phyloP scores from a whole-genome alignment of 2,329 filamentous ascomycete species.

The Acephala macrosclerotiorum region DNA sequence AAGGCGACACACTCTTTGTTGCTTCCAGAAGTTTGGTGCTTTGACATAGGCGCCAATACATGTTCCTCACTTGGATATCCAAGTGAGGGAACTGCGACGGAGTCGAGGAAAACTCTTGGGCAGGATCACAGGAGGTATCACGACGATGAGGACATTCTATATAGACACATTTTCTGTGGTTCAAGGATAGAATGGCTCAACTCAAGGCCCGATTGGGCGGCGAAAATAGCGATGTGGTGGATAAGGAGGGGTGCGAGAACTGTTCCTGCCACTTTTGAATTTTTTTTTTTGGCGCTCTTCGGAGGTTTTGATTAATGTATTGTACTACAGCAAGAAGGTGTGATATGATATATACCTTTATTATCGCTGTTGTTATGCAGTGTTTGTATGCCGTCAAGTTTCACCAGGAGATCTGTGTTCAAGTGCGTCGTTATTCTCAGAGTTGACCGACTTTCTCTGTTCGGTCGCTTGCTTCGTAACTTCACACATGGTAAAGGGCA shows the following conservation, averaged over 20 bases:
- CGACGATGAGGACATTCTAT: constrained; percentile 21
- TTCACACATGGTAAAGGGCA: not conserved
- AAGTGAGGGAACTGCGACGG: constrained; percentile 7
- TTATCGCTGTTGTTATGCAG: not conserved
- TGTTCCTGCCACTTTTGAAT: constrained; percentile 25
- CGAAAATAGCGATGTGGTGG: constrained; percentile 23
- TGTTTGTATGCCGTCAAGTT: too few relatives aligned
- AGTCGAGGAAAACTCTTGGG: constrained; percentile 1
- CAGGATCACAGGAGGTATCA: constrained; percentile 13
- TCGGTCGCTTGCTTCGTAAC: too few relatives aligned
- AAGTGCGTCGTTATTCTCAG: too few relatives aligned
- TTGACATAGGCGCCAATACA: constrained; percentile 6
- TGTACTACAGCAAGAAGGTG: constrained; percentile 17
- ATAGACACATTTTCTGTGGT: constrained; percentile 22
- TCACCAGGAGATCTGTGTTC: too few relatives aligned
- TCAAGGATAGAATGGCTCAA: constrained; percentile 17
- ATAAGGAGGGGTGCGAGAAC: constrained; percentile 28
- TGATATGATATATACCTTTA: not conserved
- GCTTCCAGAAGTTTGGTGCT: constrained; percentile 21
- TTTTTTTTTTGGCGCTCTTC: constrained; percentile 21
- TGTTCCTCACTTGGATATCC: not conserved
- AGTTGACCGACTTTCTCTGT: too few relatives aligned
- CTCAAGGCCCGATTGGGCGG: constrained; percentile 20
- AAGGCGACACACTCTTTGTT: constrained; percentile 9
- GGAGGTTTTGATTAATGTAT: constrained; percentile 23